Evolutionary conservation across 2,329 filamentous ascomycete species (phyloP), one percentile per base, ranked within the genome.

Genomic region (Trichoderma lentiforme): DNA sequence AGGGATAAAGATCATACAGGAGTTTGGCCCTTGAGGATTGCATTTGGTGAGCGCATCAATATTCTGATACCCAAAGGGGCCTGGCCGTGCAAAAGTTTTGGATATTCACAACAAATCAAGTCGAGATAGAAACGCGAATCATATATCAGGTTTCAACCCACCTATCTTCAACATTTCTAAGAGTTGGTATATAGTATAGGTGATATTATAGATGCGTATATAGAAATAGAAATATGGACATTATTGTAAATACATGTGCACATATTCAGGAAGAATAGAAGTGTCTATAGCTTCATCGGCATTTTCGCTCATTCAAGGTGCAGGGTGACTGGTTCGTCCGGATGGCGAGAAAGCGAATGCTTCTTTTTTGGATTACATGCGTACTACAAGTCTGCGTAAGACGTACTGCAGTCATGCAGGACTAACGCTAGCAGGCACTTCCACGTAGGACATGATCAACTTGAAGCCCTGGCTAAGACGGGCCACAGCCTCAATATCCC

Each of bases 401-500:
- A 32, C 32, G 65, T 43, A 24, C 8, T 68, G 58, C 65, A 43
- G 24, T 3, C 30, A 66, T 39, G 21, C 30, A 64, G 18, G 9
- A 18, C 61, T 26, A 60, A 6, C 24, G 30, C 18, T 32, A 34
- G 56, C 24, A 39, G 21, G 21, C 12, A 58, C n/a, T 24, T 15
- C 9, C 24, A 32, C 21, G 65, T 60, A 47, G 51, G 18, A 67
- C 64, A 58, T 8, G 51, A 12, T 6, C 24, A 36, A 28, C 30
- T 28, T n/a, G 9, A 36, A 32, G 6, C 57, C 56, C 34, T 28
- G 26, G 28, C 32, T 51, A 15, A 36, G 2, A 39, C 47, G 15
- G n/a, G 36, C 26, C 34, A 53, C 39, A 36, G 15, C 28, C n/a
- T 69, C 36, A 70, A 70, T 70, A 70, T 34, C 51, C 66, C 66